Evolutionary conservation across 1,284 basidiomycete species (phyloP), one percentile per base, ranked within the genome.

Genomic region (Ustilago bromivora): DNA sequence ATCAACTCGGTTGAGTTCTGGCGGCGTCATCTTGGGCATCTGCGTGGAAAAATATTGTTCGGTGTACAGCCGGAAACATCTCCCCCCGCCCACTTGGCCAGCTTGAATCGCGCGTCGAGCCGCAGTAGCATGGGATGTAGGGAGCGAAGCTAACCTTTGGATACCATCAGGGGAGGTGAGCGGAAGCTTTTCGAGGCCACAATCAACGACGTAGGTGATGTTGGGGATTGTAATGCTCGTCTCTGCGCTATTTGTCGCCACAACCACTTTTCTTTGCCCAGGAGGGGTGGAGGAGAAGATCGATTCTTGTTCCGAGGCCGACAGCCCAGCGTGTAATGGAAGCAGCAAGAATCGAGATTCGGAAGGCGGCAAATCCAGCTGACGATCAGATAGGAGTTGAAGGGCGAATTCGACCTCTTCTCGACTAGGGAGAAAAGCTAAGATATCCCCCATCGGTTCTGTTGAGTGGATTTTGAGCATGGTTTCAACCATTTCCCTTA

Each of bases 211-310:
- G 83, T 92, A 98, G 79, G 92, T 92, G 76, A 99, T 92, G 1
- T 95, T 95, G 57, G 98, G 94, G 66, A 99, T 97, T 0, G 96
- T 99, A 15, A 99, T 93, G 86, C 94, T 96, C 23, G 96, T 93
- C 88, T 99, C 97, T 17, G 97, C 96, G 58, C 98, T 96, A 84
- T 99, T 99, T 0, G 97, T 99, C 1, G 94, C 90, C 32, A 98
- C 90, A 57, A 99, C 92, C 58, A 97, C 91, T 86, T 99, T 99
- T 61, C 97, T 90, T 5, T 34, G 3, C 55, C 92, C 92, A 40
- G 89, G 88, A 19, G 92, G 91, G 17, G 93, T 87, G 1, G 92
- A 90, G 68, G 92, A 90, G 79, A 99, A 98, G 11, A 96, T 92
- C 59, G 89, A 89, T 34, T 93, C 88, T 82, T 99, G 96, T 82